These are phyloP conservation scores for Prorocentrum cordatum DNA, from an alignment of 169 alveolate genomes.

Conservation along the genomic window DNA sequence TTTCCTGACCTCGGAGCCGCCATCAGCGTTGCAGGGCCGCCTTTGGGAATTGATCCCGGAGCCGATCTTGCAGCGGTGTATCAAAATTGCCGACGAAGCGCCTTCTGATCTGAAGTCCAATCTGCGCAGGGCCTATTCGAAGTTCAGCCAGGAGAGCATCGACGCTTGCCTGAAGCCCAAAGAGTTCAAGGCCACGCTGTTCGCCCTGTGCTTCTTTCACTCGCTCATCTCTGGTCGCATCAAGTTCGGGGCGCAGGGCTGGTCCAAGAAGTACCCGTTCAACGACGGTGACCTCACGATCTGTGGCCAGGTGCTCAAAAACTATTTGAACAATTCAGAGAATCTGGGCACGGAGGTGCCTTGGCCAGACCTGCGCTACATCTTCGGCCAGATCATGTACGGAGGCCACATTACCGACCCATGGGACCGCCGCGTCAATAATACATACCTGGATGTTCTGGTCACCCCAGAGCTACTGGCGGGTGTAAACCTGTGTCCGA, in stretches of 20 bases:
- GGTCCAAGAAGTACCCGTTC: constrained; percentile 91
- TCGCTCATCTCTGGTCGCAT: constrained; percentile 90
- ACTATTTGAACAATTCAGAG: constrained; percentile 85
- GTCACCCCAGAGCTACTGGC: constrained; percentile 82
- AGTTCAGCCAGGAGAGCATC: constrained; percentile 63
- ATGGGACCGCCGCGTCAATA: constrained; percentile 93
- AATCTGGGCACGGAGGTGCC: constrained; percentile 79
- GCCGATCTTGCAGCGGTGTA: constrained; percentile 84
- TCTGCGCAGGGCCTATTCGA: constrained; percentile 74
- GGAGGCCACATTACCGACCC: constrained; percentile 97
- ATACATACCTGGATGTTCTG: constrained; percentile 86
- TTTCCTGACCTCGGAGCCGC: constrained; percentile 92
- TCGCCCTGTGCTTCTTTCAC: constrained; percentile 93
- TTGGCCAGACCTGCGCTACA: constrained; percentile 89
- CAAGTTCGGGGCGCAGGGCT: constrained; percentile 94
- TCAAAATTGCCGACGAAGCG: constrained; percentile 91
- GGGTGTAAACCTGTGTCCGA: constrained; percentile 78
- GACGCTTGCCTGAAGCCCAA: constrained; percentile 81
- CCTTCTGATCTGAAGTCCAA: constrained; percentile 89
- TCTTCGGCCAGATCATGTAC: constrained; percentile 95
- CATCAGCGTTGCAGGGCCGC: constrained; percentile 80
- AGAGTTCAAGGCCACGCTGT: constrained; percentile 89
- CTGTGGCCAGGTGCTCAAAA: constrained; percentile 81
- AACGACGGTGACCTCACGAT: constrained; percentile 94
- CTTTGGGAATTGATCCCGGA: constrained; percentile 87